Evolutionary conservation across 495 filamentous ascomycete species (phyloP), one percentile per base, ranked within the genome.

Genomic region (Aspergillus haitiensis): DNA sequence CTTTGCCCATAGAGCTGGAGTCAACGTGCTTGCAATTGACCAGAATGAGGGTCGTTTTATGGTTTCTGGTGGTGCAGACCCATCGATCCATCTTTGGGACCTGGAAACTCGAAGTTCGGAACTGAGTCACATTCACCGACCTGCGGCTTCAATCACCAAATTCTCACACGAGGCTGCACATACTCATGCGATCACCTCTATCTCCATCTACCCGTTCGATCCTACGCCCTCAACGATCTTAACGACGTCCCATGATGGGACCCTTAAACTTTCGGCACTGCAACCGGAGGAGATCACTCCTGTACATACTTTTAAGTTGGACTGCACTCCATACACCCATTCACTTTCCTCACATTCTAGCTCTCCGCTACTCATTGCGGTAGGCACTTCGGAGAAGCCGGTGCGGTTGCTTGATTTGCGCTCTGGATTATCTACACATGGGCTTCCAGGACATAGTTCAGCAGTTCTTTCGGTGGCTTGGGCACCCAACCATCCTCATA

Each of bases 171-270:
- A 66, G 15, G 75, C 76, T 12, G 78, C 82, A 10, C 90, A 94
- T 70, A 89, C 83, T 49, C 89, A 87, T 64, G 88, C 90, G 52
- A 87, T 96, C 53, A 96, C 92, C 2, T 87, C 92, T 37, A 73
- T 96, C 40, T 89, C 82, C 2, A 95, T 95, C 74, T 96, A 94
- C 66, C 91, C 93, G 4, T 94, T 94, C 64, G 93, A 80, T 50
- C 76, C 76, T 2, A 93, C 75, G 74, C 87, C 59, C 72, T 82
- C 62, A 75, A 79, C 92, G 35, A 94, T 98, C 63, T 77, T 96
- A 10, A 89, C 90, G 1, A 88, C 87, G 10, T 91, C 91, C 48
- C 91, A 91, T 69, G 93, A 97, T 69, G 85, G 89, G 58, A 89
- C 86, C 4, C 78, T 97, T 35, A 93, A 93, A 70, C 75, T 93